Conservation (phyloP, 768 basidiomycete species). For the Rhodotorula toruloides region DNA sequence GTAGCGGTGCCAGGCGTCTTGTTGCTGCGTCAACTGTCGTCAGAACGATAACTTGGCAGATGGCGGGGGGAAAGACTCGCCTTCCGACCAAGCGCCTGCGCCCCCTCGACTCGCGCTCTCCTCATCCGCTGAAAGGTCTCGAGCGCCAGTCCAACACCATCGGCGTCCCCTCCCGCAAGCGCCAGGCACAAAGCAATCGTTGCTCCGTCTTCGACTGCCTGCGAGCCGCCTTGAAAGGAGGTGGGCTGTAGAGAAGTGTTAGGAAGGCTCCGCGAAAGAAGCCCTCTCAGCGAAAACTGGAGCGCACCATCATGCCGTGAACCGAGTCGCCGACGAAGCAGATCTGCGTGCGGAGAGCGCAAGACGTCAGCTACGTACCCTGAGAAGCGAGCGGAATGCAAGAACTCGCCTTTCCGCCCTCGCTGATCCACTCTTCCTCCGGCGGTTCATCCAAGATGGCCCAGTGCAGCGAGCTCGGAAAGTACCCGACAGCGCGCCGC, state of each 20-base stretch:
- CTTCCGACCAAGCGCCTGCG: constrained; percentile 12
- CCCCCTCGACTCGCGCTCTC: not conserved
- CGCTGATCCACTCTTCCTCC: constrained; percentile 21
- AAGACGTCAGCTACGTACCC: not conserved
- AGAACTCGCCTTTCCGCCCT: constrained; percentile 19
- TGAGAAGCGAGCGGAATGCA: not conserved
- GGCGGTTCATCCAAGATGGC: constrained; percentile 21
- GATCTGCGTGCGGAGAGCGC: not conserved
- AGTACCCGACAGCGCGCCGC: constrained; percentile 5
- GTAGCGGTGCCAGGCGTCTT: constrained; percentile 11
- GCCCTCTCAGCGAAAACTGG: too few relatives aligned
- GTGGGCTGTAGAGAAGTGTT: constrained; percentile 15
- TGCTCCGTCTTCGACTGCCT: constrained; percentile 35
- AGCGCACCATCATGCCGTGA: constrained; percentile 21
- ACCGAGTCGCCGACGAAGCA: constrained; percentile 20
- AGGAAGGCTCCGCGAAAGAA: not conserved
- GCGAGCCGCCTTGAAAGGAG: constrained; percentile 32
- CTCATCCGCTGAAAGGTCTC: constrained; percentile 19
- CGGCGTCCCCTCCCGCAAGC: constrained; percentile 1
- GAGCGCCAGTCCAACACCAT: constrained; percentile 17
- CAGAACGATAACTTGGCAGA: not conserved
- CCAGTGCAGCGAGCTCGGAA: constrained; percentile 29
- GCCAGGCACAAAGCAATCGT: constrained; percentile 31
- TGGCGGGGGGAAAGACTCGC: not conserved
- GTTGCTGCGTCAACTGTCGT: constrained; percentile 6